These are phyloP conservation scores for Saccharomycopsis guyanensis DNA, from an alignment of 805 yeast genomes.

Conservation along the genomic window DNA sequence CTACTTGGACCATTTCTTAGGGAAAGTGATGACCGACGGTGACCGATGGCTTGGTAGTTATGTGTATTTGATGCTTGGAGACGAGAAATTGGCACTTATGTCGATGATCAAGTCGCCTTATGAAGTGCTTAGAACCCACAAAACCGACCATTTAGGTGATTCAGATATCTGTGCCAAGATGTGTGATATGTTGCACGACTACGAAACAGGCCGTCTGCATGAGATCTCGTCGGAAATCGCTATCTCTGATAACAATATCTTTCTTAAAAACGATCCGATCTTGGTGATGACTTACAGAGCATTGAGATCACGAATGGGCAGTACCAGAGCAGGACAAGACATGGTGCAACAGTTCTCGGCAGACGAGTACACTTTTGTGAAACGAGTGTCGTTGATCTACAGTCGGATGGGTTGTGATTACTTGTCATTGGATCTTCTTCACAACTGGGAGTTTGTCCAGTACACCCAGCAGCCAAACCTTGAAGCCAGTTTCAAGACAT, in stretches of 20 bases:
- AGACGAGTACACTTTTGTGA: slow-evolving; percentile 53
- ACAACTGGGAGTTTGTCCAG: slow-evolving; percentile 54
- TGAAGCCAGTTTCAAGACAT: neutral
- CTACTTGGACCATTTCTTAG: slow-evolving; percentile 44
- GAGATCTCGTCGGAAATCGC: slow-evolving; percentile 16
- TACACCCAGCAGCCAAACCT: neutral
- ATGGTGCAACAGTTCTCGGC: slow-evolving; percentile 28
- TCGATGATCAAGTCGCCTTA: slow-evolving; percentile 55
- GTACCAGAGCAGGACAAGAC: slow-evolving; percentile 30
- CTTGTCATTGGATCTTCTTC: slow-evolving; percentile 53
- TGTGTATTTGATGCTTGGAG: slow-evolving; percentile 61
- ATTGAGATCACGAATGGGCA: slow-evolving; percentile 44
- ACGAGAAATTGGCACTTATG: slow-evolving; percentile 46
- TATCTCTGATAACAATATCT: slow-evolving; percentile 30
- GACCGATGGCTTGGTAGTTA: slow-evolving; percentile 81
- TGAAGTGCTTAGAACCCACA: slow-evolving; percentile 6
- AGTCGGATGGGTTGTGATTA: slow-evolving; percentile 89
- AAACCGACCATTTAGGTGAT: slow-evolving; percentile 6
- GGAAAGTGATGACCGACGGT: slow-evolving; percentile 50
- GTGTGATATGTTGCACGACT: neutral
- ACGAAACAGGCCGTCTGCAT: neutral
- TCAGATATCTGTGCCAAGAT: neutral
- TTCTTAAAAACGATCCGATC: slow-evolving; percentile 75
- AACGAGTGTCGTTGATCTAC: slow-evolving; percentile 59
- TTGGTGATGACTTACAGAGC: slow-evolving; percentile 56